Evolutionary conservation across 2,329 filamentous ascomycete species (phyloP).

Genomic region (Trichophyton rubrum): DNA sequence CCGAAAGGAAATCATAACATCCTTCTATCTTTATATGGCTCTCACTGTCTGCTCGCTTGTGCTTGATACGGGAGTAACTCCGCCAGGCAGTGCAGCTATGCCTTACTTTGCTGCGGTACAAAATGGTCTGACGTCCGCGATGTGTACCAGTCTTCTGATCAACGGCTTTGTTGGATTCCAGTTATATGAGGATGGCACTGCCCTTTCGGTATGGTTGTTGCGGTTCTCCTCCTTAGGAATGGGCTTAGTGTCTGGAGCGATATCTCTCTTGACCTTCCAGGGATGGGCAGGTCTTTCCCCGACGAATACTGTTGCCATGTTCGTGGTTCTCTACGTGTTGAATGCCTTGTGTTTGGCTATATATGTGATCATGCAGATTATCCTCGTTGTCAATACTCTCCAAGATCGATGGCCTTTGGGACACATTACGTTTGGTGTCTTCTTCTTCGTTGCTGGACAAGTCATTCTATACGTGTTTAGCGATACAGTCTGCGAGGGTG

Average conservation of each 20-base stretch:
- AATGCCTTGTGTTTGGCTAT: conserved; percentile 77
- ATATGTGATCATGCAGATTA: conserved; percentile 75
- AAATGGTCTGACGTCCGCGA: conserved; percentile 68
- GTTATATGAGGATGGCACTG: conserved; percentile 92
- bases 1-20: conserved; percentile 63
- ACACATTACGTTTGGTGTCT: conserved; percentile 77
- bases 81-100: conserved; percentile 65
- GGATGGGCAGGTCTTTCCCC: conserved; percentile 75
- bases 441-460: conserved; percentile 87
- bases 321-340: conserved; percentile 81
- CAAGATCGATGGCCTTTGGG: conserved; percentile 93
- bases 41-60: conserved; percentile 79
- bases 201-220: conserved; percentile 84
- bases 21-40: conserved; percentile 95
- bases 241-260: conserved; percentile 74
- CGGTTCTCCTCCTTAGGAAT: conserved; percentile 64
- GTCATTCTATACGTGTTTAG: conserved; percentile 87
- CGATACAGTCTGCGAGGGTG: conserved; percentile 65
- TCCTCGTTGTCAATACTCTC: conserved; percentile 78
- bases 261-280: conserved; percentile 87
- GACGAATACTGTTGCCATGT: conserved; percentile 74
- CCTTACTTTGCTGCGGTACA: conserved; percentile 88
- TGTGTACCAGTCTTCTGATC: conserved; percentile 81
- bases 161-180: conserved; percentile 98
- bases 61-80: conserved; percentile 84